Base-by-base conservation (phyloP, 768 basidiomycete species). In the Fibroporia radiculosa region DNA sequence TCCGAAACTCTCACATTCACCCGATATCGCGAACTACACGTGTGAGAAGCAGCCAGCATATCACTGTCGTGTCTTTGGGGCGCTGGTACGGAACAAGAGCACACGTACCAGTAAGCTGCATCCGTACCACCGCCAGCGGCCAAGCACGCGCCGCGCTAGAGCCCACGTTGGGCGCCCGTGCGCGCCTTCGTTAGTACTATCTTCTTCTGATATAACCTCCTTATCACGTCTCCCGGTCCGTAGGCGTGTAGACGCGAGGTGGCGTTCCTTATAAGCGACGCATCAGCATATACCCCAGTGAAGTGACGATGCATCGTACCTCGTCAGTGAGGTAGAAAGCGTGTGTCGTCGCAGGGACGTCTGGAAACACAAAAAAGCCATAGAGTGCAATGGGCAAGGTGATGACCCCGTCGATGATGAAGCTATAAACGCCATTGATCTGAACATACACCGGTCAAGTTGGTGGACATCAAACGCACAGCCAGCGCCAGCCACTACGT, bases 281-380 rank as follows among this genome's bases (percentile, higher is more conserved):
- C 13, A 45, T 14, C 12, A 42, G 11, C 25, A 48, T 10, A 32
- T 6, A 18, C 7, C 8, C 22, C 8, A 22, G 6, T 27, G 11
- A 32, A 16, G 22, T 32, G 11, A 31, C 24, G 13, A 35, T 42
- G 36, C 20, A 23, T 56, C 61, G 35, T 34, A 76, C 82, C 63
- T 80, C 73, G 49, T 73, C 56, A 3, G 71, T 73, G 8, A 86
- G 68, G 62, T 82, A 86, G 44, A 78, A 78, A 1, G 78, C 81
- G 20, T 62, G 71, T 2, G 80, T 84, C 0, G 75, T 80, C 13
- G 71, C 65, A 1, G 84, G 84, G 6, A 80, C 69, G 56, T 84
- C 81, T 13, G 85, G 87, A 58, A 88, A 87, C 26, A 83, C 67
- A 23, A 82, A 53, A 56, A 83, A 85, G 1, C 82, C 82, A 57